Base-by-base conservation (phyloP, 2,329 filamentous ascomycete species). In the Berkeleyomyces basicola region DNA sequence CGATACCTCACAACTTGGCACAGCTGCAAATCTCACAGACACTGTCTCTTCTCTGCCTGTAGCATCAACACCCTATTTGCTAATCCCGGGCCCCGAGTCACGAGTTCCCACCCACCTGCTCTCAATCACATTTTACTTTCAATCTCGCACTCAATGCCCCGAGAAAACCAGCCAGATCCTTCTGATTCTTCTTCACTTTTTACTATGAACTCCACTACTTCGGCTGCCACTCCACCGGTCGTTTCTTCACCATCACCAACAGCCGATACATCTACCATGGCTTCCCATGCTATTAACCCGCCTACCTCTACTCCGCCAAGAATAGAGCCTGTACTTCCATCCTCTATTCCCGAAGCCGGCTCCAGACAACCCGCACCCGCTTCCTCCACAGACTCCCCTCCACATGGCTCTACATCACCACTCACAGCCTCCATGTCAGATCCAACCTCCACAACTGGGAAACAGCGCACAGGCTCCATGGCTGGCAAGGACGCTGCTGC, bases 401-500 rank as follows among this genome's bases (percentile, higher is more conserved):
- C 36, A 44, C 58, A 44, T 46, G 5, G 40, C 16, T 37, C 31
- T 16, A 40, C 36, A 47, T 46, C 58, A 47, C 58, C 40, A 46
- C 39, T 11, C 58, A 37, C 42, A 23, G 33, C 33, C 14, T 55
- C 58, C 39, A 40, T 40, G 1, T 47, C 58, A 46, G 47, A 39
- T 36, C 47, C 43, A 46, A 42, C 58, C 10, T 7, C 33, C 37
- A 6, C 42, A 3, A 23, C 62, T 4, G 51, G 49, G 10, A 64
- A 64, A 40, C 39, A 44, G 7, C 62, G 62, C 11, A 59, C 63
- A n/a, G 58, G 49, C 14, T 62, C 59, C 16, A 53, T 58, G n/a
- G 39, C 39, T n/a, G 39, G 47, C 5, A 74, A 74, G 67, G 69
- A 73, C 64, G 65, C 70, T 16, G 67, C 70, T 14, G 68, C 66